phyloP scores from a whole-genome alignment of 1,284 basidiomycete genomes.

The Hypsizygus ulmarius region DNA sequence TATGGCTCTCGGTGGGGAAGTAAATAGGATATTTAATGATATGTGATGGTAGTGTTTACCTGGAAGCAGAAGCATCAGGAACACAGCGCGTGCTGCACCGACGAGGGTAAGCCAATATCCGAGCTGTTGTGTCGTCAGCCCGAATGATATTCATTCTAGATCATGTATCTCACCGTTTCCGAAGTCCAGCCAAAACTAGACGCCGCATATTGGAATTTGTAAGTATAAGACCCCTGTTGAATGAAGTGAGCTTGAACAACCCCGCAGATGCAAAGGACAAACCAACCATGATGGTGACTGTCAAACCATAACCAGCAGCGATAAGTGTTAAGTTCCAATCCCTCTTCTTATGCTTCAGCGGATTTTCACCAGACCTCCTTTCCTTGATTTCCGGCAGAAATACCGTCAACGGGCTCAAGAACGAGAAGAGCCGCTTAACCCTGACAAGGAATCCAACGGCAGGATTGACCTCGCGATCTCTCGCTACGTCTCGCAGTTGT shows the following conservation, averaged over 20 bases:
- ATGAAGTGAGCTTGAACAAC: slow-evolving; percentile 4
- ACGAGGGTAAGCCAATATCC: slow-evolving; percentile 74
- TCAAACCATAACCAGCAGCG: slow-evolving; percentile 54
- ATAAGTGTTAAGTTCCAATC: slow-evolving; percentile 73
- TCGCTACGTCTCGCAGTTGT: slow-evolving; percentile 21
- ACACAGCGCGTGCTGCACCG: slow-evolving; percentile 57
- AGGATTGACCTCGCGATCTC: slow-evolving; percentile 27
- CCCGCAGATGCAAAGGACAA: background rate
- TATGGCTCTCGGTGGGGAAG: slow-evolving; percentile 36
- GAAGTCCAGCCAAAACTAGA: slow-evolving; percentile 72
- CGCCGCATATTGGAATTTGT: slow-evolving; percentile 71
- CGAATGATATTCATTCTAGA: background rate
- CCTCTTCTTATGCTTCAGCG: slow-evolving; percentile 39
- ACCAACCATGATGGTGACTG: slow-evolving; percentile 56
- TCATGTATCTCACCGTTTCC: slow-evolving; percentile 49
- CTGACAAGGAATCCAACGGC: slow-evolving; percentile 25
- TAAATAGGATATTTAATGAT: background rate
- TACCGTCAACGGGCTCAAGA: slow-evolving; percentile 64
- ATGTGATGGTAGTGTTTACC: slow-evolving; percentile 38
- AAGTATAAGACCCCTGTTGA: slow-evolving; percentile 58
- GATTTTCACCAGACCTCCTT: slow-evolving; percentile 23
- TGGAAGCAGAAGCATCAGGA: slow-evolving; percentile 68
- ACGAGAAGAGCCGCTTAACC: slow-evolving; percentile 45
- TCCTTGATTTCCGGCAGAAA: slow-evolving; percentile 51
- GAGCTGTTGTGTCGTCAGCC: slow-evolving; percentile 40